A percentile compares a stretch with the other conserved stretches of the same genome.
phyloP scores from a whole-genome alignment of 768 basidiomycete genomes.

The Podaxis mareebaensis region DNA sequence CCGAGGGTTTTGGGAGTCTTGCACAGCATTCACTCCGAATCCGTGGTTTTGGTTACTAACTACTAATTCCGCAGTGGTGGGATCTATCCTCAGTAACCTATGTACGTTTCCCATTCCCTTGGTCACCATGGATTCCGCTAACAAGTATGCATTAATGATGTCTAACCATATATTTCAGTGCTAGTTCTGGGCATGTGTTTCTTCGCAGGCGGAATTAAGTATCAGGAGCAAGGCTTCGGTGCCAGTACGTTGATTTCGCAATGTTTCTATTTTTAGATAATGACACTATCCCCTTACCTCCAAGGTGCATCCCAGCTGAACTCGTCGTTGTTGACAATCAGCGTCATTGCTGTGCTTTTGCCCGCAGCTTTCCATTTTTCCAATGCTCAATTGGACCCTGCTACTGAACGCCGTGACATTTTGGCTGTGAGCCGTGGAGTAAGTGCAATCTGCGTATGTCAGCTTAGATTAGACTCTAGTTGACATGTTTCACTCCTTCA shows the following conservation, averaged over 20 bases:
- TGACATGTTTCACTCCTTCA: conserved; percentile 24
- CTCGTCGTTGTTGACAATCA: conserved; percentile 72
- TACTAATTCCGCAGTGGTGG: conserved; percentile 57
- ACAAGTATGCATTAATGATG: conserved; percentile 6
- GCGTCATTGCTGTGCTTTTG: conserved; percentile 76
- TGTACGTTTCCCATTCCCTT: conserved; percentile 42
- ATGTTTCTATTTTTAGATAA: not conserved
- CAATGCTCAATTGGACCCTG: conserved; percentile 22
- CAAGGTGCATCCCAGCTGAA: conserved; percentile 67
- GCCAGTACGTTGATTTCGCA: conserved; percentile 52
- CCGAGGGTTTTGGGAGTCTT: not conserved
- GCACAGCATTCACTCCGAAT: not conserved
- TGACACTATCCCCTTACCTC: not conserved
- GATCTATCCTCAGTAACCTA: conserved; percentile 85
- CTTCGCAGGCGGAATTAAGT: conserved; percentile 79
- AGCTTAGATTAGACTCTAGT: not conserved
- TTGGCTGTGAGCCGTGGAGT: conserved; percentile 76
- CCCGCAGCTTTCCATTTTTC: conserved; percentile 80
- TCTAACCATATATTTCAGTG: conserved; percentile 38
- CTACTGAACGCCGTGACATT: conserved; percentile 44
- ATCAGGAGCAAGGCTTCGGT: conserved; percentile 79
- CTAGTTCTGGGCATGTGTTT: conserved; percentile 90
- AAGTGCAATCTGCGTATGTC: conserved; percentile 25
- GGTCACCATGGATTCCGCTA: not conserved
- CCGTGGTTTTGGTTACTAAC: conserved; percentile 17